Conservation (phyloP, 2,329 filamentous ascomycete species). For the Penicillium sp. region DNA sequence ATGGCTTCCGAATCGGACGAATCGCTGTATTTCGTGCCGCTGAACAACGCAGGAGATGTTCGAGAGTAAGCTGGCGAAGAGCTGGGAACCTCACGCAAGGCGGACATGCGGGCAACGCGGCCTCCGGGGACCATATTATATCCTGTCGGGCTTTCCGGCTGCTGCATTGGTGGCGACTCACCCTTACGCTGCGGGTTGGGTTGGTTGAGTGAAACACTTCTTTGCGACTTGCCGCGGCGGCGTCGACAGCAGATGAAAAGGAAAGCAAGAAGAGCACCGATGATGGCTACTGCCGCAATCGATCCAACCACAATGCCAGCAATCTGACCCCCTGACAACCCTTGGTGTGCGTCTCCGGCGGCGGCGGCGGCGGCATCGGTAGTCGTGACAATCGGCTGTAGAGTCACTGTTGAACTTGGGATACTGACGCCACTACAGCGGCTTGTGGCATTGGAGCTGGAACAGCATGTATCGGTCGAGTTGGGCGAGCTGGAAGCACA, state of each 20-base stretch:
- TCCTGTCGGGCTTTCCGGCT: constrained; percentile 48
- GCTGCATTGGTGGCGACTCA: constrained; percentile 45
- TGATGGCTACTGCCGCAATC: constrained; percentile 67
- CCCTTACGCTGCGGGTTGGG: constrained; percentile 66
- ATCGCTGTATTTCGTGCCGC: constrained; percentile 54
- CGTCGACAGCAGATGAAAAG: constrained; percentile 61
- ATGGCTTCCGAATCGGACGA: constrained; percentile 66
- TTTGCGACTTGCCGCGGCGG: constrained; percentile 58
- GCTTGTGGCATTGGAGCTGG: constrained; percentile 72
- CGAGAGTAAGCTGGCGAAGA: constrained; percentile 60
- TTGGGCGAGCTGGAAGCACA: constrained; percentile 83
- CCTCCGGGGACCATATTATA: constrained; percentile 78
- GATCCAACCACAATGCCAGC: constrained; percentile 88
- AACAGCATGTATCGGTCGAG: constrained; percentile 93
- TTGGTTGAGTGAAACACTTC: constrained; percentile 83
- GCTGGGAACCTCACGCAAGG: constrained; percentile 74
- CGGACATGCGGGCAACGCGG: constrained; percentile 93
- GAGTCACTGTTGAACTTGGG: constrained; percentile 64
- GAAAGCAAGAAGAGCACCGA: constrained; percentile 65
- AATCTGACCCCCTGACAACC: constrained; percentile 81
- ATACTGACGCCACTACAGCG: constrained; percentile 76
- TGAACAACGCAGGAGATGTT: constrained; percentile 51
- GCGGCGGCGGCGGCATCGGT: constrained; percentile 48
- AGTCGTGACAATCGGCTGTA: constrained; percentile 65
- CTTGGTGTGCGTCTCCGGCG: constrained; percentile 37